phyloP scores from a whole-genome alignment of 768 basidiomycete genomes.

The Artomyces pyxidatus region DNA sequence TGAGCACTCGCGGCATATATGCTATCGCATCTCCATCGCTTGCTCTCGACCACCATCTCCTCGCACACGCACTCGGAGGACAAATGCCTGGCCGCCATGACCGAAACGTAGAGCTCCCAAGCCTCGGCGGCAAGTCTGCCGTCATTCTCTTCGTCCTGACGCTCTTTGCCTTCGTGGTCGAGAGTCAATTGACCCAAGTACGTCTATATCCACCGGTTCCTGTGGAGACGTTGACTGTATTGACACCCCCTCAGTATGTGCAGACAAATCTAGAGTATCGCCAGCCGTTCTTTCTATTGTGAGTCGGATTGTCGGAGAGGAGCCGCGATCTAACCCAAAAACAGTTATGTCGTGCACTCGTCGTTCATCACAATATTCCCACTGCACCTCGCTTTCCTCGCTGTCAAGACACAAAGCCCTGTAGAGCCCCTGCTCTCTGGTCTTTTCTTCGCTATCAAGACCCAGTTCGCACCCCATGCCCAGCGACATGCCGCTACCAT shows the following conservation, averaged over 20 bases:
- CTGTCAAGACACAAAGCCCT: constrained; percentile 39
- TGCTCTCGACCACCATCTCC: not conserved
- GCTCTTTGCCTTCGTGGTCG: constrained; percentile 66
- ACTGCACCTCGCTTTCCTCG: constrained; percentile 66
- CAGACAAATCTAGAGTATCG: constrained; percentile 69
- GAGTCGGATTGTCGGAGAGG: constrained; percentile 20
- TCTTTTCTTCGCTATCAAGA: constrained; percentile 41
- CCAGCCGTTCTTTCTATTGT: constrained; percentile 90
- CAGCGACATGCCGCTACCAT: not conserved
- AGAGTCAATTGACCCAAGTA: constrained; percentile 75
- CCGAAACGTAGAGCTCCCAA: not conserved
- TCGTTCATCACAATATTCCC: constrained; percentile 74
- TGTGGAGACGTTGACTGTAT: not conserved
- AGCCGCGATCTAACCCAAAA: not conserved
- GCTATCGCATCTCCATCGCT: not conserved
- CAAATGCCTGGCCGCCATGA: constrained; percentile 5
- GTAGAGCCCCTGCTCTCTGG: constrained; percentile 40
- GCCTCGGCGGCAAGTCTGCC: constrained; percentile 36
- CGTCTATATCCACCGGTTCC: constrained; percentile 8
- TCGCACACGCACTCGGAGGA: not conserved
- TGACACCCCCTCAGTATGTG: constrained; percentile 50
- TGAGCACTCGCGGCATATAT: not conserved
- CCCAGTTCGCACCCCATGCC: constrained; percentile 18
- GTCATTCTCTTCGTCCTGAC: constrained; percentile 48
- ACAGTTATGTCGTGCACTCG: constrained; percentile 83